These are phyloP conservation scores for Kodamaea sp. DNA, from an alignment of 1,139 yeast genomes.

Conservation along the genomic window DNA sequence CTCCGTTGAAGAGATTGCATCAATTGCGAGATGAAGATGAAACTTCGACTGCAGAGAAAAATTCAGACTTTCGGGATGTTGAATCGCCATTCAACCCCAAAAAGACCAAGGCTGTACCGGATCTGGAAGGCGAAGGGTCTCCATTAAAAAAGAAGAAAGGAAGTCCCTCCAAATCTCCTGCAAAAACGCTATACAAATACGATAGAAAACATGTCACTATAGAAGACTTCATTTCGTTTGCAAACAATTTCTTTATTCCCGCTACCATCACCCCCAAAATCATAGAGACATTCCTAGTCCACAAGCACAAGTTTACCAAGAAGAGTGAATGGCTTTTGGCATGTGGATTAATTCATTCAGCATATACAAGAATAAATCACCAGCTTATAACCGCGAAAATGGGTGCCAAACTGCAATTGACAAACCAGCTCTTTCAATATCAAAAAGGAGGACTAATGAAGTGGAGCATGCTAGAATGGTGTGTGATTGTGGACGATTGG, in stretches of 20 bases:
- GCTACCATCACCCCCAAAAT: slow-evolving; percentile 50
- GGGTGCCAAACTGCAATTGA: slow-evolving; percentile 49
- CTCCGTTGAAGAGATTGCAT: slow-evolving; percentile 34
- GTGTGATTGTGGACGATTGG: slow-evolving; percentile 52
- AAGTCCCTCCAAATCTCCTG: slow-evolving; percentile 10
- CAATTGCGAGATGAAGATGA: slow-evolving; percentile 19
- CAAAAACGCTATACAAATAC: slow-evolving; percentile 20
- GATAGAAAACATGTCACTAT: slow-evolving; percentile 35
- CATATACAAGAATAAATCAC: slow-evolving; percentile 56
- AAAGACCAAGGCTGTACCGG: slow-evolving; percentile 4
- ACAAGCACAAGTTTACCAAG: slow-evolving; percentile 50
- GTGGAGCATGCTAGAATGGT: slow-evolving; percentile 51
- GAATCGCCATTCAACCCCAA: slow-evolving; percentile 39
- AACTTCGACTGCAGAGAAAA: background rate
- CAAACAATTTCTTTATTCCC: slow-evolving; percentile 66
- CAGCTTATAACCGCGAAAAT: slow-evolving; percentile 43
- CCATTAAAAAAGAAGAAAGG: background rate
- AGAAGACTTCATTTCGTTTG: slow-evolving; percentile 56
- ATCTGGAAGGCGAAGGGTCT: slow-evolving; percentile 1
- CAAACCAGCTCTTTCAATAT: slow-evolving; percentile 50
- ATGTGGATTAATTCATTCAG: slow-evolving; percentile 64
- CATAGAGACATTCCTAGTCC: slow-evolving; percentile 50
- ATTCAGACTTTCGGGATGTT: slow-evolving; percentile 17
- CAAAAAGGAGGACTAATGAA: slow-evolving; percentile 56
- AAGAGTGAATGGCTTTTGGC: slow-evolving; percentile 68